Evolutionary conservation across 2,329 filamentous ascomycete genomes (phyloP).

Genomic region (Pseudocercospora eumusae): DNA sequence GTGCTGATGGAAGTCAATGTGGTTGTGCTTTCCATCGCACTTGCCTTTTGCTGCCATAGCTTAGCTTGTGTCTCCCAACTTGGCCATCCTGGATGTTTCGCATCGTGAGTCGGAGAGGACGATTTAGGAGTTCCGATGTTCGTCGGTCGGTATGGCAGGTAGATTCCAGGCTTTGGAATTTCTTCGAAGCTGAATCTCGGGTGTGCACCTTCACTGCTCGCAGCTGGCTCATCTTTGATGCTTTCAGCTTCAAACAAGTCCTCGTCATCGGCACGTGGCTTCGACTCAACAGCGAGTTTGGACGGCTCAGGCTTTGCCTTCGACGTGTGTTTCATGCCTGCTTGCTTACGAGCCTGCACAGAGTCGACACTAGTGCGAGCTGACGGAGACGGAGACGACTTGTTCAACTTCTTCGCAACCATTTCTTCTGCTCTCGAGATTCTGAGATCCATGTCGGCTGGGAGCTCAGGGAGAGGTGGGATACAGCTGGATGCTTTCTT

Average conservation of each 20-base stretch:
- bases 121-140: constrained; percentile 4
- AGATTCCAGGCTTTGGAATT: constrained; percentile 12
- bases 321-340: neutral
- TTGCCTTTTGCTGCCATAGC: constrained; percentile 36
- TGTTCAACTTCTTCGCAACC: constrained; percentile 33
- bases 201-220: neutral
- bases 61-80: constrained; percentile 37
- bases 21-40: constrained; percentile 26
- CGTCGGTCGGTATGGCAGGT: constrained; percentile 14
- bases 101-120: constrained; percentile 26
- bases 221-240: neutral
- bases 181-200: constrained; percentile 11
- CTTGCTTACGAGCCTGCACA: constrained; percentile 8
- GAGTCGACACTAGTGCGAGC: constrained; percentile 31
- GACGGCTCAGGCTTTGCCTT: neutral
- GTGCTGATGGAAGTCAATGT: constrained; percentile 5
- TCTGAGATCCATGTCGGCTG: constrained; percentile 34
- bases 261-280: constrained; percentile 9
- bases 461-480: constrained; percentile 38
- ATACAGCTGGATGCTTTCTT: constrained; percentile 5
- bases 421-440: constrained; percentile 33
- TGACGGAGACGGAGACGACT: constrained; percentile 24
- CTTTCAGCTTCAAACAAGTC: constrained; percentile 4
- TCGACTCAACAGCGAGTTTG: constrained; percentile 5
- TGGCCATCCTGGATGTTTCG: constrained; percentile 31